Evolutionary conservation across 2,329 filamentous ascomycete genomes (phyloP).

Genomic region (Aureobasidium sp.): DNA sequence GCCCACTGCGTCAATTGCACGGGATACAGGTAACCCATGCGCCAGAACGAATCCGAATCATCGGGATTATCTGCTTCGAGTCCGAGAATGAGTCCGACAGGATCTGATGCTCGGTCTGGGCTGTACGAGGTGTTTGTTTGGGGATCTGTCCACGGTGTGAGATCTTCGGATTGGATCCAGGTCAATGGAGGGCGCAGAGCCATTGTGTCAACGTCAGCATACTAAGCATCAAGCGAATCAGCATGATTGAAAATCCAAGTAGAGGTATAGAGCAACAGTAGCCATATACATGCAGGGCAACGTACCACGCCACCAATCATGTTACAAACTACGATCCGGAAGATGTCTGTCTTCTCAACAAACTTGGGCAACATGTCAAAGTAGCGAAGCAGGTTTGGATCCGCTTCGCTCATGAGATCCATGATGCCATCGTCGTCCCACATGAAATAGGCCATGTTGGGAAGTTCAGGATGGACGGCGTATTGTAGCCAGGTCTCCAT

Average conservation of each 20-base stretch:
- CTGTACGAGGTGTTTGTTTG: not conserved
- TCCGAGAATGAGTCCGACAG: not conserved
- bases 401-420: not conserved
- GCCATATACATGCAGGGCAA: too few species aligned
- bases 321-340: not conserved
- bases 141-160: not conserved
- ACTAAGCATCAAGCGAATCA: too few species aligned
- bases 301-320: not conserved
- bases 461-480: not conserved
- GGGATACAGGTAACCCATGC: not conserved
- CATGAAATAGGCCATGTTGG: not conserved
- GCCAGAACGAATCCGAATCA: not conserved
- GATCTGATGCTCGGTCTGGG: not conserved
- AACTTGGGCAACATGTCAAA: not conserved
- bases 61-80: not conserved
- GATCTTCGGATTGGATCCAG: not conserved
- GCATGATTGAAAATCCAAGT: too few species aligned
- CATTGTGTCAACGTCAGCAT: not conserved
- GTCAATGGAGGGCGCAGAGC: not conserved
- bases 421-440: not conserved
- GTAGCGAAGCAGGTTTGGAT: not conserved
- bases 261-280: too few species aligned
- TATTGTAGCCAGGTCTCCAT: not conserved
- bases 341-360: not conserved
- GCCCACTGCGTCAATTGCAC: not conserved